Percentiles rank a stretch among this genome's conserved stretches.
Conservation (phyloP, 2,329 filamentous ascomycete genomes). For the Microdochium nivale region DNA sequence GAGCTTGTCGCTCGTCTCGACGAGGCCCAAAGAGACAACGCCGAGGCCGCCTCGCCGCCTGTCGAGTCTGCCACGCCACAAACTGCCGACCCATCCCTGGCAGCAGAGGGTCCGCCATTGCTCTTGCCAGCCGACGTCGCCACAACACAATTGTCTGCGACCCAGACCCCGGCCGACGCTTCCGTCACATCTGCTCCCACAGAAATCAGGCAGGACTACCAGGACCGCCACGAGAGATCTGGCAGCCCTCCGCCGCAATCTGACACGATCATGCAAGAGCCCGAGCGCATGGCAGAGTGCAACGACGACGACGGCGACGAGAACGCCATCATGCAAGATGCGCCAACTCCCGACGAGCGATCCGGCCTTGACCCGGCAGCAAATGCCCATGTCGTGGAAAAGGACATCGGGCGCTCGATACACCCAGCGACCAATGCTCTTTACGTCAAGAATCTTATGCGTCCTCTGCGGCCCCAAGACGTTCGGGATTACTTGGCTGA, state of each 20-base stretch:
- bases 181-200: neutral
- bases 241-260: neutral
- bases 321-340: neutral
- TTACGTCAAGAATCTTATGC: slow-evolving; percentile 87
- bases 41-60: too few relatives aligned
- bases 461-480: slow-evolving; percentile 62
- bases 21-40: slow-evolving; percentile 16
- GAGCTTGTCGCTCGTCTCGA: slow-evolving; percentile 60
- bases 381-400: slow-evolving; percentile 12
- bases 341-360: neutral
- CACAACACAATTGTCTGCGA: neutral
- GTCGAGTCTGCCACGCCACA: neutral
- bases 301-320: neutral
- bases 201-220: neutral
- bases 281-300: too few relatives aligned
- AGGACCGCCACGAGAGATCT: neutral
- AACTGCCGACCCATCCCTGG: neutral
- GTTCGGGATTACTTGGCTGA: slow-evolving; percentile 62
- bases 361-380: neutral
- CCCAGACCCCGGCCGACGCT: neutral
- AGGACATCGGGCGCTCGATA: slow-evolving; percentile 43
- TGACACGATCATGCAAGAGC: too few relatives aligned
- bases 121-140: neutral
- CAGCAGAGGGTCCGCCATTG: neutral
- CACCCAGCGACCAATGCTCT: slow-evolving; percentile 69